Base-by-base conservation (phyloP, 2,329 filamentous ascomycete species). In the Ilyonectria mors-panacis region DNA sequence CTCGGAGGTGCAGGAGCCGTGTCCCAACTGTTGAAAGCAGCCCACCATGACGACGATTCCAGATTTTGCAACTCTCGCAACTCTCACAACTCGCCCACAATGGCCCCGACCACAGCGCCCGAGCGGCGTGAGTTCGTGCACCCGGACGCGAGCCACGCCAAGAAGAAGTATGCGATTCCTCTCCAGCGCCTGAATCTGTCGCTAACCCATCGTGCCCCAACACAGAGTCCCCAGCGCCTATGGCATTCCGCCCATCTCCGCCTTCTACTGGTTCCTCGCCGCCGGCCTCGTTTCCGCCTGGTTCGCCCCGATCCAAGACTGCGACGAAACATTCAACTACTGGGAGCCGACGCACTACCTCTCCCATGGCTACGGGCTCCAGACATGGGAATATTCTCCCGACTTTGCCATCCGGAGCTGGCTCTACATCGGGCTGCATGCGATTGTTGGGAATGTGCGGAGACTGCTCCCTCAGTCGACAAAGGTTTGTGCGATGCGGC, bases 311-410 rank as follows among this genome's bases (percentile, higher is more conserved):
- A 97, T 99, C 71, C 95, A 98, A 80, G 96, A 99, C 81, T 99
- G 96, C 79, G 96, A 99, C 76, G 96, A 99, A 84, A 95, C 95
- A 12, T 99, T 97, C 87, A 99, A 99, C 80, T 99, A 97, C 85
- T 99, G 95, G 94, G 96, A 99, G 77, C 95, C 96, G 0, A 91
- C 95, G 0, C 96, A 99, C 81, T 99, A 98, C 81, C 88, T 99
- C 30, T 92, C 91, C 66, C 94, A 98, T 84, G 93, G 94, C 75
- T 95, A 97, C 77, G 96, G 95, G 44, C 86, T 98, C 57, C 95
- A 99, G 83, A 99, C 96, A 1, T 99, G 96, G 96, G 96, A 99
- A 81, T 99, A 98, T 82, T 97, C 95, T 1, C 96, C 96, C 6
- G 92, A 95, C 65, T 98, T 93, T 81, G 93, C 94, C 57, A 98